Percentiles rank a stretch among this genome's conserved stretches.
phyloP scores from a whole-genome alignment of 2,329 filamentous ascomycete genomes.

The Colletotrichum higginsianum region DNA sequence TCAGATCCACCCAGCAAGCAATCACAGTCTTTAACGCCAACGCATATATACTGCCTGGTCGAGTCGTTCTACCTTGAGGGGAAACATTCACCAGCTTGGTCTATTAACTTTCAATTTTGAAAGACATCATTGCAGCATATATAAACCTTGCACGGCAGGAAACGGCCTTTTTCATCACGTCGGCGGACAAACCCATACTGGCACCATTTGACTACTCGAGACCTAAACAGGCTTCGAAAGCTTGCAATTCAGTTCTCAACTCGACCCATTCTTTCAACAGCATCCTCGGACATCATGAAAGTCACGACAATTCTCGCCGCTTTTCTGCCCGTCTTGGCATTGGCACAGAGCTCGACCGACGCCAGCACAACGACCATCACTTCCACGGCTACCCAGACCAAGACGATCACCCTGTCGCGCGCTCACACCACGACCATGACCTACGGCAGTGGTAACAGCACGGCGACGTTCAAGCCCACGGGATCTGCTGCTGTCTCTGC shows the following conservation, averaged over 20 bases:
- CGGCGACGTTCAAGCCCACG: constrained; percentile 51
- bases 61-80: neutral
- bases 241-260: constrained; percentile 31
- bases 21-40: constrained; percentile 4
- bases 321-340: constrained; percentile 68
- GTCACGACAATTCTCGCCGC: constrained; percentile 61
- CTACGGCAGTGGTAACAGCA: constrained; percentile 57
- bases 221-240: constrained; percentile 47
- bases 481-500: constrained; percentile 41
- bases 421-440: constrained; percentile 58
- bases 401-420: constrained; percentile 52
- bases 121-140: constrained; percentile 1
- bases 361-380: constrained; percentile 60
- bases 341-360: constrained; percentile 57
- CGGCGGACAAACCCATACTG: constrained; percentile 19
- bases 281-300: constrained; percentile 52
- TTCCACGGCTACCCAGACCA: constrained; percentile 65
- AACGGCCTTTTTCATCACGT: constrained; percentile 29
- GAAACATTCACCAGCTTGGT: constrained; percentile 4
- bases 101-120: constrained; percentile 10
- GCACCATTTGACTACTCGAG: constrained; percentile 21
- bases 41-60: constrained; percentile 29
- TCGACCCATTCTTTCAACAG: constrained; percentile 35
- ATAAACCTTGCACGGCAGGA: constrained; percentile 36
- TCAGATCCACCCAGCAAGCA: constrained; percentile 23